A percentile compares a stretch with the other conserved stretches of the same genome.
phyloP scores from a whole-genome alignment of 78 protist genomes.

The Isochrysis galbana region DNA sequence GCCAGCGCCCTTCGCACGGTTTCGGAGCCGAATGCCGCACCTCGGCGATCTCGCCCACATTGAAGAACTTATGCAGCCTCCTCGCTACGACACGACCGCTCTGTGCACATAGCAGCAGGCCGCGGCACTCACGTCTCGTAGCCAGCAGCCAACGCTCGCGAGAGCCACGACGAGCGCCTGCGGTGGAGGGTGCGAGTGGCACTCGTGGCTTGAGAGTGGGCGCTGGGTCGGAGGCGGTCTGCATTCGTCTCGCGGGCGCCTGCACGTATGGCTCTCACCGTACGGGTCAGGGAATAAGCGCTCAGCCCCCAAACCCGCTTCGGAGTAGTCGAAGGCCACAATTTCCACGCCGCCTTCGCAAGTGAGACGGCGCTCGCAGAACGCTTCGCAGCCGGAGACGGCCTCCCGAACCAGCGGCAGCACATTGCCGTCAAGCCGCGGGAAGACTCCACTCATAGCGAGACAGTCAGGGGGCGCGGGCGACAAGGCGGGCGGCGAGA shows the following conservation, averaged over 20 bases:
- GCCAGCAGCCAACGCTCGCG: background rate
- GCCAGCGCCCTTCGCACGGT: no score
- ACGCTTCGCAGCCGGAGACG: background rate
- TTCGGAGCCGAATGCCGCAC: no score
- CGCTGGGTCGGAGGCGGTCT: no score
- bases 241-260: no score
- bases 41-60: constrained; percentile 3
- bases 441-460: background rate
- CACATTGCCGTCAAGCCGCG: background rate
- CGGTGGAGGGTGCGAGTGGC: no score
- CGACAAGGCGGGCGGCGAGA: no score
- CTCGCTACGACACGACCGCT: background rate
- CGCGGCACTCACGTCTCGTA: constrained; percentile 13
- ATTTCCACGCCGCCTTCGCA: no score
- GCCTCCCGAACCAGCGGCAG: background rate
- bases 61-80: constrained; percentile 5
- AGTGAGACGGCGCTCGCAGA: background rate
- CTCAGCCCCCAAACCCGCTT: no score
- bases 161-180: background rate
- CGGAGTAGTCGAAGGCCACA: background rate
- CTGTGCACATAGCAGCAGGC: background rate
- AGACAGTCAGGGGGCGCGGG: no score
- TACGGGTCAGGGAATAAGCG: no score
- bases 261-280: no score
- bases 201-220: no score